phyloP scores from a whole-genome alignment of 139 green algal species.

The Eudorina sp. region DNA sequence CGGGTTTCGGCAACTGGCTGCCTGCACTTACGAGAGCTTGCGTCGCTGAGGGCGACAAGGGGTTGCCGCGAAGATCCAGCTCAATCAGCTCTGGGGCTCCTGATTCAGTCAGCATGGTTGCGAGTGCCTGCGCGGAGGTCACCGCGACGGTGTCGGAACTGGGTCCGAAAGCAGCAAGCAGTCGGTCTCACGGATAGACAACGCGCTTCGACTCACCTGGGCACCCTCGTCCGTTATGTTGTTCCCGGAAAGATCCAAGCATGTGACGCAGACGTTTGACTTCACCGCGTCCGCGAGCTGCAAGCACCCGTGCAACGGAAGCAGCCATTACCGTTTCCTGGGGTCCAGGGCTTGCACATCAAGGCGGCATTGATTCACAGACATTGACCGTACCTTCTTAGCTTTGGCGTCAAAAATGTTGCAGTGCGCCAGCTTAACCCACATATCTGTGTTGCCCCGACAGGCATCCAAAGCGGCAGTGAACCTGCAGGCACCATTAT shows the following conservation, averaged over 20 bases:
- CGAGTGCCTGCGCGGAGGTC: constrained; percentile 52
- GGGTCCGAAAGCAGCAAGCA: background rate
- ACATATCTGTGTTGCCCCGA: constrained; percentile 61
- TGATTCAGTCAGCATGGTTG: constrained; percentile 46
- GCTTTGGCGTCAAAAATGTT: constrained; percentile 62
- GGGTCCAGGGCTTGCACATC: too few relatives aligned
- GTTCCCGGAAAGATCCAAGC: constrained; percentile 74
- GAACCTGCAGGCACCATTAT: constrained; percentile 34
- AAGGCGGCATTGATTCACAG: too few relatives aligned
- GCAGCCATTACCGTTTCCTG: too few relatives aligned
- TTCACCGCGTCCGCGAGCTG: constrained; percentile 72
- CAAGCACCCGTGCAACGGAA: too few relatives aligned
- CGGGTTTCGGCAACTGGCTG: too few relatives aligned
- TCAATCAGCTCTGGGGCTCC: constrained; percentile 71
- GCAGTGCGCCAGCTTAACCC: constrained; percentile 63
- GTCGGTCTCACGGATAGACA: background rate
- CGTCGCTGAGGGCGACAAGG: constrained; percentile 45
- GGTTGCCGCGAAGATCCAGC: constrained; percentile 74
- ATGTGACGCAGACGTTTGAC: constrained; percentile 71
- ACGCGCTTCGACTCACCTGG: constrained; percentile 47
- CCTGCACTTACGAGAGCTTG: constrained; percentile 54
- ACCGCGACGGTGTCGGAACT: background rate
- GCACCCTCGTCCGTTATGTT: constrained; percentile 71
- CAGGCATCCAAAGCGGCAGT: constrained; percentile 46
- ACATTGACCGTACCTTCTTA: constrained; percentile 63